Base-by-base conservation (phyloP, 306 rosid species). In the Cicer yamashitae region DNA sequence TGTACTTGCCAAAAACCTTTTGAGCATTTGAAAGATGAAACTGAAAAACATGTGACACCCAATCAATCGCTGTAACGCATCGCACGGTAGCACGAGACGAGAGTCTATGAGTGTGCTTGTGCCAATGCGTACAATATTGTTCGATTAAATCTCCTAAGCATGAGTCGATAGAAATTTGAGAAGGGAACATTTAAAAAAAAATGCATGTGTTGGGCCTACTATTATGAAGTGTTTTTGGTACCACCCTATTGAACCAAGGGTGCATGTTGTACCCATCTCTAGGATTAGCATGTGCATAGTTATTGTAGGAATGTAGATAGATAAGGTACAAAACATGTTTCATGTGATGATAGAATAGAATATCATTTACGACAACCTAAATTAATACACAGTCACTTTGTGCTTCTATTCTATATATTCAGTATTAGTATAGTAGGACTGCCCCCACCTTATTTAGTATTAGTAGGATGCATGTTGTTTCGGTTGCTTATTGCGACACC, bases 61-160 rank as follows among this genome's bases (percentile, higher is more conserved):
- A 53, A 18, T 10, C 12, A 14, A 1, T 51, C 37, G 1, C 0
- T 0, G 52, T 43, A 6, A 43, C n/a, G 7, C 75, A 72, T 84
- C 77, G 81, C 82, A 85, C 84, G 90, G 89, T 59, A 79, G 75
- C 96, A 86, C 93, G 98, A 88, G 96, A 90, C 96, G 12, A 61
- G 70, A 58, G 94, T 93, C 96, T 5, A 81, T 93, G 96, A 91
- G 74, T 79, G 96, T 79, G 84, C 86, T 81, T 78, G 77, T 75
- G 89, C 79, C 73, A 34, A 57, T 1, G 6, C 39, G 4, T 22
- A 38, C 9, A 39, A 44, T 60, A 74, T 71, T 11, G 13, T 40
- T 62, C 7, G 38, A 70, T 2, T 22, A 50, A n/a, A 47, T 70
- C 40, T 15, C 22, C 22, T 9, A n/a, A 47, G 56, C 13, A 7